Percentiles rank a stretch among this genome's conserved stretches.
Evolutionary conservation across 179 eudicot species (phyloP).

Genomic region (Beta lomatogona): DNA sequence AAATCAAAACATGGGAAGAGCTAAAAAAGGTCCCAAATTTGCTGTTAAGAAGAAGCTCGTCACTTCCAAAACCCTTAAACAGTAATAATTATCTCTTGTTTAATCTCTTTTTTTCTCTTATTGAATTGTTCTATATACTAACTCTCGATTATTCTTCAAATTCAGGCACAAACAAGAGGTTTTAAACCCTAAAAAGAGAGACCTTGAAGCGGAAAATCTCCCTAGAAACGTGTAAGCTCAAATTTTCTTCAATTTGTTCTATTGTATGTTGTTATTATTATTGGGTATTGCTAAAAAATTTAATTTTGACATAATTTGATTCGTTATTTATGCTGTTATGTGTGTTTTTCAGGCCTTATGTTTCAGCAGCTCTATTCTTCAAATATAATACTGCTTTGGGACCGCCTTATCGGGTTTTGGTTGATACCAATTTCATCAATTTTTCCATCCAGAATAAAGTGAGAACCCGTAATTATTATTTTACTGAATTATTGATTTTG

Average conservation of each 20-base stretch:
- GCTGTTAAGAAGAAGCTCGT: constrained; percentile 88
- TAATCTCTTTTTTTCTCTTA: neutral
- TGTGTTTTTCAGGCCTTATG: constrained; percentile 65
- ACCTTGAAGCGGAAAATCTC: constrained; percentile 54
- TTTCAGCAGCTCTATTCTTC: constrained; percentile 89
- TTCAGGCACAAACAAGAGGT: constrained; percentile 74
- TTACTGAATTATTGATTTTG: too few relatives aligned
- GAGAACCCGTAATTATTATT: constrained; percentile 19
- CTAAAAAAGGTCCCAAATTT: constrained; percentile 82
- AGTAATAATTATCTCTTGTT: constrained; percentile 33
- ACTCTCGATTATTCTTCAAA: neutral
- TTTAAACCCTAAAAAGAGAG: constrained; percentile 82
- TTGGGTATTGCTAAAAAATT: neutral
- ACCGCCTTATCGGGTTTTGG: constrained; percentile 89
- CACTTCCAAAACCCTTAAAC: constrained; percentile 74
- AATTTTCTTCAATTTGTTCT: neutral
- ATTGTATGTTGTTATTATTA: neutral
- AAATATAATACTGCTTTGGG: constrained; percentile 84
- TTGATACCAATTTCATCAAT: constrained; percentile 97
- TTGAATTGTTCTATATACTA: neutral
- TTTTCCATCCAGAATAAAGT: constrained; percentile 97
- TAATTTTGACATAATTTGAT: neutral
- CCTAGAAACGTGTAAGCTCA: constrained; percentile 85
- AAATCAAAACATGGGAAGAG: constrained; percentile 63
- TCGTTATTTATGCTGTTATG: constrained; percentile 15